Conservation (phyloP, 768 basidiomycete genomes). For the Lepiota venenata region DNA sequence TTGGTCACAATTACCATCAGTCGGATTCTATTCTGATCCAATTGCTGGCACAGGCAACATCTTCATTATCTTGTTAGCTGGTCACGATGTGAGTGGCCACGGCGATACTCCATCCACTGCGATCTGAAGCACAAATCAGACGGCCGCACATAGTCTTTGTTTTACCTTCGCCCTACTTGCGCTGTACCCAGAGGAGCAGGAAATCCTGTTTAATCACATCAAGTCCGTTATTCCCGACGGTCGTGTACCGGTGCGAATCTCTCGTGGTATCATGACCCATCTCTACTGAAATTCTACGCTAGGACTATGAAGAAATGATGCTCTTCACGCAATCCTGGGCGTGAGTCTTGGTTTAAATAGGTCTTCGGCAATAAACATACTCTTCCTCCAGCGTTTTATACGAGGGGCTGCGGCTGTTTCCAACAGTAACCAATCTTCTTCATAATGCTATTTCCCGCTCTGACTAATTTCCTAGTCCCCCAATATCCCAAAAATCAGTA, state of each 20-base stretch:
- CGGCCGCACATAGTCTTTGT: slow-evolving; percentile 29
- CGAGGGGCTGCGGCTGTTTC: too few species aligned
- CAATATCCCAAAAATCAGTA: slow-evolving; percentile 38
- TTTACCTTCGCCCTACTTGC: slow-evolving; percentile 37
- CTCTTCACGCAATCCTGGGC: slow-evolving; percentile 34
- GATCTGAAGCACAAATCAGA: slow-evolving; percentile 18
- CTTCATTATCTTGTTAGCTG: slow-evolving; percentile 51
- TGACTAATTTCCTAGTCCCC: slow-evolving; percentile 26
- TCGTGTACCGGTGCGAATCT: slow-evolving; percentile 24
- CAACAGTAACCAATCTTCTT: neutral
- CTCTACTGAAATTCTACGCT: neutral
- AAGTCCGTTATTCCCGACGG: slow-evolving; percentile 27
- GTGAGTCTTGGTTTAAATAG: slow-evolving; percentile 17
- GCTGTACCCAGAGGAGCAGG: slow-evolving; percentile 32
- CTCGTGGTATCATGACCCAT: neutral
- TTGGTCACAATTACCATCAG: slow-evolving; percentile 8
- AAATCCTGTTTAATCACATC: slow-evolving; percentile 31
- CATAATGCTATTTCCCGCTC: neutral
- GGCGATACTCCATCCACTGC: too few species aligned
- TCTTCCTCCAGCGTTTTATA: too few species aligned
- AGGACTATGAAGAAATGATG: slow-evolving; percentile 39
- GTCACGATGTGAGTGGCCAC: slow-evolving; percentile 43
- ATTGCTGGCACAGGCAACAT: slow-evolving; percentile 30
- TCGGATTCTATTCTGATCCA: neutral
- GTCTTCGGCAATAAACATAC: too few species aligned